Evolutionary conservation across 2,329 filamentous ascomycete species (phyloP).

Genomic region (Paradendryphiella salina): DNA sequence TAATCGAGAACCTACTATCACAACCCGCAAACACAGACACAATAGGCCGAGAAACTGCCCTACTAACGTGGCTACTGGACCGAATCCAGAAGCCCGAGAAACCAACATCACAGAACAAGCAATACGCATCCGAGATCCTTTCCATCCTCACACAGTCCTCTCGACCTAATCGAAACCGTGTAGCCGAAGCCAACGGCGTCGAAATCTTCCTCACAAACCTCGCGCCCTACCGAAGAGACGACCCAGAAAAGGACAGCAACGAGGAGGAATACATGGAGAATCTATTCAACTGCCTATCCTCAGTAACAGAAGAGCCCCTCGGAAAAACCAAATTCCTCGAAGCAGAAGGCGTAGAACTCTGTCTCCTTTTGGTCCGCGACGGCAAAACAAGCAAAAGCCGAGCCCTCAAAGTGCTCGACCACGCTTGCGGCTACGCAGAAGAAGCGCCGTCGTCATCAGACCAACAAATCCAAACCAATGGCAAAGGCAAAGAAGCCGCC

Average conservation of each 20-base stretch:
- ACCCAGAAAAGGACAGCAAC: constrained; percentile 81
- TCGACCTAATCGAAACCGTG: constrained; percentile 62
- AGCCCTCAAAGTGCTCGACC: constrained; percentile 80
- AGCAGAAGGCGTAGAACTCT: constrained; percentile 89
- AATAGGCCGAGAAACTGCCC: constrained; percentile 68
- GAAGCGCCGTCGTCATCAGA: constrained; percentile 1
- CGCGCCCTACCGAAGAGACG: constrained; percentile 79
- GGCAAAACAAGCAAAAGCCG: constrained; percentile 80
- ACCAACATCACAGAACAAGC: constrained; percentile 82
- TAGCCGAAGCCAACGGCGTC: constrained; percentile 70
- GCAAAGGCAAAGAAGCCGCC: constrained; percentile 22
- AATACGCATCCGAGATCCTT: constrained; percentile 89
- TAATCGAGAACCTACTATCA: constrained; percentile 85
- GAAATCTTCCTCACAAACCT: constrained; percentile 82
- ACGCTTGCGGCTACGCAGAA: constrained; percentile 66
- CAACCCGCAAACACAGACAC: constrained; percentile 68
- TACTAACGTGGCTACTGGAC: constrained; percentile 76
- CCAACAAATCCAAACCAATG: constrained; percentile 23
- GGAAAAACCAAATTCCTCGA: constrained; percentile 84
- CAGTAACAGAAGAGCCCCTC: constrained; percentile 71
- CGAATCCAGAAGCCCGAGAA: constrained; percentile 72
- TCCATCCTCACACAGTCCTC: constrained; percentile 85
- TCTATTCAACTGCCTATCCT: constrained; percentile 83
- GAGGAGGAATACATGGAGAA: constrained; percentile 97
- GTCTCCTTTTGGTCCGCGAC: constrained; percentile 87